phyloP scores from a whole-genome alignment of 2,329 filamentous ascomycete species.

The Fusarium citri region DNA sequence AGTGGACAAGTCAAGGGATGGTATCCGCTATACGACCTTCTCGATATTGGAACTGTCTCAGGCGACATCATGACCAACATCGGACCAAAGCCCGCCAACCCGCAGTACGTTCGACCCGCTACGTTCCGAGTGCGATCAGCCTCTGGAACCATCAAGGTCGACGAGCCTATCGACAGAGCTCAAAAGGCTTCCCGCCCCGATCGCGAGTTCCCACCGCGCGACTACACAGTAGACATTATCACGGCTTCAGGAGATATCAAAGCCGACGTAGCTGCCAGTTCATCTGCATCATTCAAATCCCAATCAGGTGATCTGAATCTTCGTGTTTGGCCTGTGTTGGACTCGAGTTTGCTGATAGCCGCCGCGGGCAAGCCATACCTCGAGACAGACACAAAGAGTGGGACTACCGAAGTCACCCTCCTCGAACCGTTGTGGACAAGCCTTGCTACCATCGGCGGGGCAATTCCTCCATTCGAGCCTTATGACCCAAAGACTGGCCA shows the following conservation, averaged over 20 bases:
- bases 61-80: constrained; percentile 58
- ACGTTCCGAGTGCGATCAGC: constrained; percentile 55
- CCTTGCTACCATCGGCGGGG: constrained; percentile 13
- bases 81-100: constrained; percentile 54
- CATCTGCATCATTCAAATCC: constrained; percentile 51
- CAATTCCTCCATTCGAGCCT: constrained; percentile 24
- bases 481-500: constrained; percentile 37
- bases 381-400: constrained; percentile 59
- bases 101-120: constrained; percentile 53
- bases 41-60: constrained; percentile 58
- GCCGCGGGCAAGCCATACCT: constrained; percentile 46
- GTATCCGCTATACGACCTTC: constrained; percentile 63
- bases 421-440: constrained; percentile 59
- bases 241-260: constrained; percentile 59
- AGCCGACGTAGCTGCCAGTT: constrained; percentile 56
- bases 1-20: constrained; percentile 59
- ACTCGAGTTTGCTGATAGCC: constrained; percentile 34
- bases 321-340: constrained; percentile 58
- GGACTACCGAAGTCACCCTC: constrained; percentile 53
- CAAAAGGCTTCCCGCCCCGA: constrained; percentile 31
- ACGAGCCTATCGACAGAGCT: constrained; percentile 53
- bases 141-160: constrained; percentile 58
- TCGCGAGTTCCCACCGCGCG: constrained; percentile 55
- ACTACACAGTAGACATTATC: constrained; percentile 60
- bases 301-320: constrained; percentile 57